Evolutionary conservation across 495 filamentous ascomycete species (phyloP), one percentile per base, ranked within the genome.

Genomic region (Elaphomyces granulatus): DNA sequence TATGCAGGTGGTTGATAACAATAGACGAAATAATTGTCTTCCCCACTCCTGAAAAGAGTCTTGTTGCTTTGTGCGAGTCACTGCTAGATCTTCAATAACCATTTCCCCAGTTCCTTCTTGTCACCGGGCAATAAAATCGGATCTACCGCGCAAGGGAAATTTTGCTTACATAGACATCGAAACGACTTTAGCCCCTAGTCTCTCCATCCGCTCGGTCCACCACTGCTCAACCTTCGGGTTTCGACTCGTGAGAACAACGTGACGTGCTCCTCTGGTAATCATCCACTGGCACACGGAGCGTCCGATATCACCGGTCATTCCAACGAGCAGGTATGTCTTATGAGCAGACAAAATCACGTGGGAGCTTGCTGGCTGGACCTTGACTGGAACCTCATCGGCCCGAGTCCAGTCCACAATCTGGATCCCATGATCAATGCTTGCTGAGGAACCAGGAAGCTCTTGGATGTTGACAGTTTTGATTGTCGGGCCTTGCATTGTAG

Each of bases 201-300:
- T 31, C 15, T 16, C 9, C 39, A 41, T 19, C 34, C 21, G 23
- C 4, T 45, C 36, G 26, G 64, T 45, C 67, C 67, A 74, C 15
- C 50, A 46, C 0, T 57, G 49, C 28, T 69, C 56, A 15, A 71
- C 42, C 2, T 57, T 55, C 1, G 72, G 73, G 15, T 49, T 61
- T 0, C 76, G 65, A 46, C 72, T 78, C 3, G 66, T 63, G 16
- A 60, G 30, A 6, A 47, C 40, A 0, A 59, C 9, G 35, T 34
- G 30, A 0, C 38, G 30, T 0, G 54, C 56, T 8, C 54, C 54
- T 2, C 40, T 19, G 0, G 1, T 1, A 8, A 51, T 31, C 50
- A 56, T 51, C 50, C 50, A 60, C 1, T 17, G 18, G 17, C 28
- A 36, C 1, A 60, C 14, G 2, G 56, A 55, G 14, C 43, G 54